phyloP scores from a whole-genome alignment of 352 stramenopile species.

The Plasmopara viticola region DNA sequence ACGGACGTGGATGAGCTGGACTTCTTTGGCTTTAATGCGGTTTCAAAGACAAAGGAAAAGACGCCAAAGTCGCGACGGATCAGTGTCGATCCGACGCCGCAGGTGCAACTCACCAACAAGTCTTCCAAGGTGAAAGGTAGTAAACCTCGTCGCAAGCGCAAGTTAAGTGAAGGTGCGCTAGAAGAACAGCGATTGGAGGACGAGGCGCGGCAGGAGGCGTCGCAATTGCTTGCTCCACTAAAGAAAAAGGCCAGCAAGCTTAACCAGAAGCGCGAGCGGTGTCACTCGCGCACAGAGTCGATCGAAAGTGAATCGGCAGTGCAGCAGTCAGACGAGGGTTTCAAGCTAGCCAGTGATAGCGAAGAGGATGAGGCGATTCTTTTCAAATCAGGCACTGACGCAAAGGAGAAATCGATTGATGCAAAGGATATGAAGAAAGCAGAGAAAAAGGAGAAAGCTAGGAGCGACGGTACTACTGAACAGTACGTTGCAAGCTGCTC shows the following conservation, averaged over 20 bases:
- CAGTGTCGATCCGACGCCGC: constrained; percentile 44
- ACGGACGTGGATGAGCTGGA: constrained; percentile 49
- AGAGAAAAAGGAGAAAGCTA: constrained; percentile 23
- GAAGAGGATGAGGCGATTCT: constrained; percentile 36
- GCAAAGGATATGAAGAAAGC: constrained; percentile 10
- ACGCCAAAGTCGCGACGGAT: constrained; percentile 42
- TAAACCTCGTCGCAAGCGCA: constrained; percentile 73
- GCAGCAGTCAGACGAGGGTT: constrained; percentile 10
- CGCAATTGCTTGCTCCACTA: constrained; percentile 51
- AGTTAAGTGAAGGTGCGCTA: constrained; percentile 72
- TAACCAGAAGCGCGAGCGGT: constrained; percentile 41
- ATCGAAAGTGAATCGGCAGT: constrained; percentile 23
- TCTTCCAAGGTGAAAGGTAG: constrained; percentile 44
- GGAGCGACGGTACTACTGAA: constrained; percentile 14
- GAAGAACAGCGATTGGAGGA: constrained; percentile 65
- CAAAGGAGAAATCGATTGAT: constrained; percentile 10
- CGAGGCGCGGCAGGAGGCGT: constrained; percentile 62
- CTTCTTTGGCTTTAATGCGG: constrained; percentile 73
- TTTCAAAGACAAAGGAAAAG: constrained; percentile 29
- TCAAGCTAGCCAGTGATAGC: constrained; percentile 20
- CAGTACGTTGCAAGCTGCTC: constrained; percentile 15
- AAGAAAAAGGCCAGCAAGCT: constrained; percentile 33
- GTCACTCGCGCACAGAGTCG: constrained; percentile 34
- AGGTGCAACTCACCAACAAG: constrained; percentile 32
- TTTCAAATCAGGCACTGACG: constrained; percentile 38